Evolutionary conservation across 441 rosid genomes (phyloP).

Genomic region (Kokia cookei): DNA sequence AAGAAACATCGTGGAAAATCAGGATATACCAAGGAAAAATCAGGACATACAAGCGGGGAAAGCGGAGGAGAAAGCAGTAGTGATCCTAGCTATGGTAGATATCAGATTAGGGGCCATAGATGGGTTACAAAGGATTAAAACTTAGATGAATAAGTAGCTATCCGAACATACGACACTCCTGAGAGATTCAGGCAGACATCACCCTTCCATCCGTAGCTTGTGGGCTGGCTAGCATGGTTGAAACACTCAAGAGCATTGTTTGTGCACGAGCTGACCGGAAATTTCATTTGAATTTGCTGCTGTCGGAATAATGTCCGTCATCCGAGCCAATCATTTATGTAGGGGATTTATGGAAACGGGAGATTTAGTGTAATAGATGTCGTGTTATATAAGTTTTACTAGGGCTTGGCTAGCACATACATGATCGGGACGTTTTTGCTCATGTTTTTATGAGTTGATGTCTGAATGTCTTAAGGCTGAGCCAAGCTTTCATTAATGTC

Average conservation of each 20-base stretch:
- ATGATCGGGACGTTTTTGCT: not conserved
- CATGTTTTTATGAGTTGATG: not conserved
- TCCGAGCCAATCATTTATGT: not conserved
- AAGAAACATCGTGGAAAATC: slow-evolving; percentile 75
- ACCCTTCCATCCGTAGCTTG: not conserved
- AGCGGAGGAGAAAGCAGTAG: slow-evolving; percentile 99
- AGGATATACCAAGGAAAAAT: slow-evolving; percentile 47
- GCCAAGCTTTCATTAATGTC: not conserved
- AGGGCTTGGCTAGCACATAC: slow-evolving; percentile 8
- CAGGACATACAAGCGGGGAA: slow-evolving; percentile 82
- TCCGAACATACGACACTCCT: not conserved
- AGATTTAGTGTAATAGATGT: not conserved
- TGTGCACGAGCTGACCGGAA: slow-evolving; percentile 13
- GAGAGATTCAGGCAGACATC: not conserved
- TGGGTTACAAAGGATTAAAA: slow-evolving; percentile 82
- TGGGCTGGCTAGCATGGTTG: not conserved
- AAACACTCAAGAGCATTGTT: not conserved
- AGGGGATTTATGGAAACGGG: not conserved
- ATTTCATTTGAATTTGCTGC: slow-evolving; percentile 19
- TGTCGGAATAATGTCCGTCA: not conserved
- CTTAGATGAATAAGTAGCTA: not conserved
- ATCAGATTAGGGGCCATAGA: slow-evolving; percentile 67
- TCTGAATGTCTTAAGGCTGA: not conserved
- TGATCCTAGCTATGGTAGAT: slow-evolving; percentile 74
- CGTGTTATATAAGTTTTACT: slow-evolving; percentile 15